Evolutionary conservation across 495 filamentous ascomycete genomes (phyloP).

Genomic region (Rhizodiscina lignyota): DNA sequence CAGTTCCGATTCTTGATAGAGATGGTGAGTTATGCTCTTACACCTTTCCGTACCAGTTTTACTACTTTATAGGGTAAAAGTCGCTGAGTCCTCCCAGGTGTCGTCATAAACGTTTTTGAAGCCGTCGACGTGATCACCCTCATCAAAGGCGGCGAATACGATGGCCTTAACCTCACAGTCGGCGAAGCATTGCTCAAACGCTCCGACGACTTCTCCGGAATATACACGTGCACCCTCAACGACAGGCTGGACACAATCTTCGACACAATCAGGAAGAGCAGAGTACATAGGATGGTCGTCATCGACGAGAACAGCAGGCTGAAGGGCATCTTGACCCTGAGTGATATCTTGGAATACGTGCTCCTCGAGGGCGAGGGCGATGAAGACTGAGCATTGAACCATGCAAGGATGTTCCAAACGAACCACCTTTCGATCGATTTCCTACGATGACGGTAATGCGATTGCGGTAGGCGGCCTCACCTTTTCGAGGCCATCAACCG

Average conservation of each 20-base stretch:
- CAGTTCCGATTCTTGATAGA: constrained; percentile 79
- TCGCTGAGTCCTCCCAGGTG: too few species aligned
- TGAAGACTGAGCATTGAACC: constrained; percentile 21
- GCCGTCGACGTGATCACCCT: constrained; percentile 92
- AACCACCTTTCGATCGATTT: too few species aligned
- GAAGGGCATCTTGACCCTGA: constrained; percentile 80
- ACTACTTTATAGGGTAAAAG: too few species aligned
- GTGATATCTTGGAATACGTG: constrained; percentile 92
- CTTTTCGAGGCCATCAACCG: too few species aligned
- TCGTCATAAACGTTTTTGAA: constrained; percentile 91
- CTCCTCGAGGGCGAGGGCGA: constrained; percentile 71
- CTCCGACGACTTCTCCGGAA: constrained; percentile 81
- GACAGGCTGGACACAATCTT: constrained; percentile 92
- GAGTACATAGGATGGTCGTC: constrained; percentile 83
- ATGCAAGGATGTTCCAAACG: too few species aligned
- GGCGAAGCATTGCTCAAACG: constrained; percentile 82
- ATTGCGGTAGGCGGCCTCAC: too few species aligned
- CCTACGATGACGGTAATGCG: too few species aligned
- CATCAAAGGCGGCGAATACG: constrained; percentile 88
- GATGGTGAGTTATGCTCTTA: constrained; percentile 44
- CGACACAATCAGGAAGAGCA: constrained; percentile 85
- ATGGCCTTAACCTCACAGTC: constrained; percentile 67
- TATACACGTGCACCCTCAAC: constrained; percentile 86
- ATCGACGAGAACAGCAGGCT: constrained; percentile 77
- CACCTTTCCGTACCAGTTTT: background rate